Evolutionary conservation across 23 red algal genomes (phyloP), one percentile per base, ranked within the genome.

Genomic region (Porphyridium purpureum): DNA sequence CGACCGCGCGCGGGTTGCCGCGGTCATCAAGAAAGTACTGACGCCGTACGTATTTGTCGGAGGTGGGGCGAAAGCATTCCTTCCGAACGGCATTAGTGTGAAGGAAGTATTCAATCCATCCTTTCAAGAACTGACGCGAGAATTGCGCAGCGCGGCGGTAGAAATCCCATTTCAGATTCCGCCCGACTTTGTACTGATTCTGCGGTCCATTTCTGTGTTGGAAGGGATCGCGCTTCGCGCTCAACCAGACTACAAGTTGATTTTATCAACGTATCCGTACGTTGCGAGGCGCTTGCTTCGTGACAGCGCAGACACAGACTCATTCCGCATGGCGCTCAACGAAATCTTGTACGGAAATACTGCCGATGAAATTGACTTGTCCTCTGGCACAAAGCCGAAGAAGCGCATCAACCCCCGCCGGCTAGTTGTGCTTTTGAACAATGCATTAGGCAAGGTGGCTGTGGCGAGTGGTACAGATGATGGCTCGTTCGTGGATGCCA

Each of bases 91-190:
- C 27, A 31, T 27, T 27, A 22, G 29, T 20, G 28, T 31, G 3
- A 23, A 15, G 2, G 17, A 19, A 1, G 38, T 49, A 21, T 26
- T 21, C 1, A 24, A 33, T 27, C 24, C 49, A n/a, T 31, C 27
- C 2, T 73, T 79, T 27, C 52, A 58, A 21, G 46, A 33, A 11
- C 44, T 79, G 21, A 42, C 63, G 23, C 64, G 61, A n/a, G 61
- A 79, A 24, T 24, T 68, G n/a, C 27, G 27, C 2, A 21, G 27
- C 29, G 64, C 51, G n/a, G 26, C 62, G 23, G 49, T 42, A 9
- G 31, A 79, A 24, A 57, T 79, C 14, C 72, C 72, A 17, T 79
- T 79, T 29, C 27, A 32, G 14, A 50, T 79, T 1, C 72, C 72
- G 54, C 57, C 72, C 19, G 68, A 79, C 57, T 33, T 55, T 15